Evolutionary conservation across 345 rosid species (phyloP).

Genomic region (Sisymbrium altissimum): DNA sequence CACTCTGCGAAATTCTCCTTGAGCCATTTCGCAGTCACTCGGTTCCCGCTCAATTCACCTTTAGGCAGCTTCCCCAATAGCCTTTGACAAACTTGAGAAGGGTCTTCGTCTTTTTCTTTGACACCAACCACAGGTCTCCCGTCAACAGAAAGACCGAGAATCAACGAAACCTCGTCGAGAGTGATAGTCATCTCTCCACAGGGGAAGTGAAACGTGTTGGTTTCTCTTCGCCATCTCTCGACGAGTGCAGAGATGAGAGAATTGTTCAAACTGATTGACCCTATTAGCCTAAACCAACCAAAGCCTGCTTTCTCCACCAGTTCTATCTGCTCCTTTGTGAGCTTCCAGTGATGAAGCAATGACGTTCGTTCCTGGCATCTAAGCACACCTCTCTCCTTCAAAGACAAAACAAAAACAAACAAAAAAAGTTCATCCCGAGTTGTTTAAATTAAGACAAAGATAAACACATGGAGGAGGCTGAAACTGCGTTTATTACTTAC

Average conservation of each 20-base stretch:
- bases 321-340: conserved; percentile 50
- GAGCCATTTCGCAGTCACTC: conserved; percentile 72
- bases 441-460: not conserved
- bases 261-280: conserved; percentile 68
- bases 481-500: conserved; percentile 10
- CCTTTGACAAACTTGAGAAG: conserved; percentile 49
- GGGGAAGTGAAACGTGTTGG: conserved; percentile 66
- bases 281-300: conserved; percentile 59
- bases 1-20: conserved; percentile 66
- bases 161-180: conserved; percentile 55
- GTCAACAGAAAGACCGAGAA: conserved; percentile 63
- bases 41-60: conserved; percentile 59
- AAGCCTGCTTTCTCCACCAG: conserved; percentile 71
- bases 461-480: not conserved
- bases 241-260: conserved; percentile 71
- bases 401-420: not conserved
- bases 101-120: conserved; percentile 42
- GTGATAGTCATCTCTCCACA: conserved; percentile 79
- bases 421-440: not conserved
- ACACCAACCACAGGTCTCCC: conserved; percentile 67
- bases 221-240: conserved; percentile 76
- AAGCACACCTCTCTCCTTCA: conserved; percentile 68
- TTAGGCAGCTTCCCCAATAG: conserved; percentile 57
- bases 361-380: conserved; percentile 78
- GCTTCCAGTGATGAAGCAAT: conserved; percentile 71